phyloP scores from a whole-genome alignment of 2,329 filamentous ascomycete genomes.

The Diaporthe ilicicola region DNA sequence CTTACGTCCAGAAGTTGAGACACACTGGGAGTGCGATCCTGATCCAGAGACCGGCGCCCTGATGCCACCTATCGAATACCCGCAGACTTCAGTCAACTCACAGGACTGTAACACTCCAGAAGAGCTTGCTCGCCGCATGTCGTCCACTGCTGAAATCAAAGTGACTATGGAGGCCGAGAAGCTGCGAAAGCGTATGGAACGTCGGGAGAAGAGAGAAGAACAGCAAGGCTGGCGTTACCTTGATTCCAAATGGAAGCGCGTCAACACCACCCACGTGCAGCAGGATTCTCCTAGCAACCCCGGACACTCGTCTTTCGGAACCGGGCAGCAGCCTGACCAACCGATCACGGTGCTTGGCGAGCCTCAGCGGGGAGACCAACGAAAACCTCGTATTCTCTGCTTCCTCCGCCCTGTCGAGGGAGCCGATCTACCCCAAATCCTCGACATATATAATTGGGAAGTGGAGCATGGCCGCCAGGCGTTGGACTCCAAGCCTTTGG shows the following conservation, averaged over 20 bases:
- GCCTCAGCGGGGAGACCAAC: not conserved
- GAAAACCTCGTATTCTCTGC: not conserved
- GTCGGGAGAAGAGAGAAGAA: not conserved
- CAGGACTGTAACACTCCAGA: not conserved
- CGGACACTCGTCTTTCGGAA: too few relatives aligned
- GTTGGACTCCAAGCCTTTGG: slow-evolving; percentile 26
- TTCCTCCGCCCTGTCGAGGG: slow-evolving; percentile 30
- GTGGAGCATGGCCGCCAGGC: slow-evolving; percentile 33
- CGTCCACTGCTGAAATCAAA: slow-evolving; percentile 1
- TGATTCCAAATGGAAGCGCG: not conserved
- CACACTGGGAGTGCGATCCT: slow-evolving; percentile 30
- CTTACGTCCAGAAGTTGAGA: not conserved
- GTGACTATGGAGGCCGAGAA: slow-evolving; percentile 3
- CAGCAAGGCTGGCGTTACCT: not conserved
- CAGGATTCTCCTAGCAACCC: too few relatives aligned
- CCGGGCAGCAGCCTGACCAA: not conserved
- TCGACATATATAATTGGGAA: slow-evolving; percentile 35
- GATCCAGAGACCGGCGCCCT: slow-evolving; percentile 25
- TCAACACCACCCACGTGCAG: not conserved
- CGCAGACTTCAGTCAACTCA: slow-evolving; percentile 18
- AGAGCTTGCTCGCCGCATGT: not conserved
- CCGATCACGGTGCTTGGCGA: not conserved
- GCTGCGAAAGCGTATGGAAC: slow-evolving; percentile 9
- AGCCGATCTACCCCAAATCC: slow-evolving; percentile 20
- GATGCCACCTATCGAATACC: slow-evolving; percentile 29